Base-by-base conservation (phyloP, 1,284 basidiomycete species). In the Rhodotorula sp. region DNA sequence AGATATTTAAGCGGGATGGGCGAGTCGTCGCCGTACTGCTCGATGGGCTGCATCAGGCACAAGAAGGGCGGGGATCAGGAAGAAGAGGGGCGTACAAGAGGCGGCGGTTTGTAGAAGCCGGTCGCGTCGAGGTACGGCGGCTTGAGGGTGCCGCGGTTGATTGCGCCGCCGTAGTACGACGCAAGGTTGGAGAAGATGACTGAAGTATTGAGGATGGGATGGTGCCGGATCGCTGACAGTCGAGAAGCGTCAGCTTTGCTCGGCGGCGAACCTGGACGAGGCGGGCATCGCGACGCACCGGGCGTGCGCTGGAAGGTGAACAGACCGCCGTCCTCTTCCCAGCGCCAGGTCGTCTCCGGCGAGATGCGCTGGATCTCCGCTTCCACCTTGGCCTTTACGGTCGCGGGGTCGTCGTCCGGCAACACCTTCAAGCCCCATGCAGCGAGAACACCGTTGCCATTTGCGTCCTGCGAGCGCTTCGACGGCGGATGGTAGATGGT, bases 361-460 rank as follows among this genome's bases (percentile, higher is more conserved):
- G 54, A 55, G 54, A 55, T 55, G 54, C 54, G 54, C 54, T 55
- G 54, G 19, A 55, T 55, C 54, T 55, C 54, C 10, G 54, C 54
- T 36, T 55, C 54, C 21, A 55, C 54, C 32, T 55, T 55, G 32
- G 54, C 32, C 54, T 55, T 55, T 29, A 55, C 19, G 3, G 54
- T 55, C 21, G 32, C 7, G 6, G 34, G 32, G 34, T 55, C 54
- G 54, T 55, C 54, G 29, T 21, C 32, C 4, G 32, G 54, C 15
- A 55, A 19, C 21, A 55, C 34, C 32, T 34, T 34, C 54, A 32
- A 55, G 32, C 54, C 54, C 54, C 54, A 55, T 2, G 54, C 54
- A 3, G 54, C 54, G 34, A 55, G 32, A 32, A 55, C 54, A 15
- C 54, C 54, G 21, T 55, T 55, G 17, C 54, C 54, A 21, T 55